phyloP scores from a whole-genome alignment of 2,329 filamentous ascomycete species.

The Epichloe bromicola region DNA sequence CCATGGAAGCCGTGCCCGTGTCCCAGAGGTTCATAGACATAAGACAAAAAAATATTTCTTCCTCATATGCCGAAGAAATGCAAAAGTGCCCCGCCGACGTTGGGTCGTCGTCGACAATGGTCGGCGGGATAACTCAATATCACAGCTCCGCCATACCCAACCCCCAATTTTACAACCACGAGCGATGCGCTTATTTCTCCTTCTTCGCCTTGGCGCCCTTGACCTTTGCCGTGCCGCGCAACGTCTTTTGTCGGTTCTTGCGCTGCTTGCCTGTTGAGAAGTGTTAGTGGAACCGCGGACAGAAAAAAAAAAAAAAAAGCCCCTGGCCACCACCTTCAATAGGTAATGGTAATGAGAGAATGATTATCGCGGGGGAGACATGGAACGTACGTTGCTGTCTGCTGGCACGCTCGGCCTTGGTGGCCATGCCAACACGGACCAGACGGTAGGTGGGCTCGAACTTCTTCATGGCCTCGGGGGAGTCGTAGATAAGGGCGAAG shows the following conservation, averaged over 20 bases:
- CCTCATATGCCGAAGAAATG: conserved; percentile 9
- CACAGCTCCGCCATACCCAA: conserved; percentile 16
- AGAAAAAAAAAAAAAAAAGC: not conserved
- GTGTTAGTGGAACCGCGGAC: conserved; percentile 8
- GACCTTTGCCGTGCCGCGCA: conserved; percentile 94
- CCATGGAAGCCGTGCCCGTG: conserved; percentile 14
- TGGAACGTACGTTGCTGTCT: conserved; percentile 91
- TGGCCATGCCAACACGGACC: conserved; percentile 80
- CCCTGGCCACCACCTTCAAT: not conserved
- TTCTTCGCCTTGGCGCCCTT: conserved; percentile 94
- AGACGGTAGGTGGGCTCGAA: conserved; percentile 98
- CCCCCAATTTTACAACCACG: conserved; percentile 20
- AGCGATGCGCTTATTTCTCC: conserved; percentile 57
- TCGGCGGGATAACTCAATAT: conserved; percentile 16
- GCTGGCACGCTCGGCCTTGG: conserved; percentile 93
- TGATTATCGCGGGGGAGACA: not conserved
- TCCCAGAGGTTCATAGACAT: conserved; percentile 16
- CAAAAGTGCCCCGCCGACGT: conserved; percentile 13
- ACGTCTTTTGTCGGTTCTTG: conserved; percentile 99
- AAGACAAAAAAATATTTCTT: conserved; percentile 8
- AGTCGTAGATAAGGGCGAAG: conserved; percentile 98
- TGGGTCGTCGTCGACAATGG: not conserved
- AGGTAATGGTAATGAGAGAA: not conserved
- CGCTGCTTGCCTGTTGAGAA: conserved; percentile 82
- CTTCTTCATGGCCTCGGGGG: conserved; percentile 97